These are phyloP conservation scores for Fusarium torreyae DNA, from an alignment of 2,329 filamentous ascomycete species.

Conservation along the genomic window DNA sequence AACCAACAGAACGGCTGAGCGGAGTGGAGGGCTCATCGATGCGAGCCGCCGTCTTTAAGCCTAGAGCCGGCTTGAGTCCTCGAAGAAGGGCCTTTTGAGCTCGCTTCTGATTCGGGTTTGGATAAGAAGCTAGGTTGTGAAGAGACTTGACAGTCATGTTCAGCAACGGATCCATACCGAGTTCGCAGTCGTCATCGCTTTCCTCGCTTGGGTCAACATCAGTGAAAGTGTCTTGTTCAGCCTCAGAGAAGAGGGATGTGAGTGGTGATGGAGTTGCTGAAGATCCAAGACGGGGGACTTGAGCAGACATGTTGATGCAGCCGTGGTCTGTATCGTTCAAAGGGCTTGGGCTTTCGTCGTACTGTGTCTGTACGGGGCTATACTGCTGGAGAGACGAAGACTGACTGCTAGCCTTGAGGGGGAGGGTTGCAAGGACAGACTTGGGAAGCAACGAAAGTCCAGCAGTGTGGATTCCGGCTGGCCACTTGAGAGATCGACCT, in stretches of 20 bases:
- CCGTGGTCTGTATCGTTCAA: conserved; percentile 47
- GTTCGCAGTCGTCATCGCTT: conserved; percentile 52
- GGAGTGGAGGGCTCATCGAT: conserved; percentile 32
- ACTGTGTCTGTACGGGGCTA: conserved; percentile 68
- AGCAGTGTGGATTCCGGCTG: conserved; percentile 48
- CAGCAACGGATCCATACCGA: conserved; percentile 53
- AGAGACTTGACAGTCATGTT: conserved; percentile 64
- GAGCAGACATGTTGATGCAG: conserved; percentile 48
- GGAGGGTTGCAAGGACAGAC: conserved; percentile 55
- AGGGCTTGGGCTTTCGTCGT: conserved; percentile 66
- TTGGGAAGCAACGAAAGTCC: conserved; percentile 57
- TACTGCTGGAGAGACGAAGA: conserved; percentile 57
- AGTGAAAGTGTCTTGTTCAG: conserved; percentile 33
- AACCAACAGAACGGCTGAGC: conserved; percentile 12
- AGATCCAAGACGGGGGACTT: conserved; percentile 49
- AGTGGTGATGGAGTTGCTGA: conserved; percentile 46
- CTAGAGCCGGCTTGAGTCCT: conserved; percentile 47
- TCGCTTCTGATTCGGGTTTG: conserved; percentile 67
- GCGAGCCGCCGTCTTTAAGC: conserved; percentile 26
- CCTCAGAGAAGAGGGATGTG: conserved; percentile 37
- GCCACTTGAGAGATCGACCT: conserved; percentile 63
- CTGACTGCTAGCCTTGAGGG: conserved; percentile 49
- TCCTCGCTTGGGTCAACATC: conserved; percentile 48
- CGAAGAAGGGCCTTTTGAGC: conserved; percentile 64
- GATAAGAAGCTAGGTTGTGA: conserved; percentile 69